Percentiles rank a stretch among this genome's conserved stretches.
These are phyloP conservation scores for Cladosporium halotolerans DNA, from an alignment of 2,329 filamentous ascomycete genomes.

Conservation along the genomic window DNA sequence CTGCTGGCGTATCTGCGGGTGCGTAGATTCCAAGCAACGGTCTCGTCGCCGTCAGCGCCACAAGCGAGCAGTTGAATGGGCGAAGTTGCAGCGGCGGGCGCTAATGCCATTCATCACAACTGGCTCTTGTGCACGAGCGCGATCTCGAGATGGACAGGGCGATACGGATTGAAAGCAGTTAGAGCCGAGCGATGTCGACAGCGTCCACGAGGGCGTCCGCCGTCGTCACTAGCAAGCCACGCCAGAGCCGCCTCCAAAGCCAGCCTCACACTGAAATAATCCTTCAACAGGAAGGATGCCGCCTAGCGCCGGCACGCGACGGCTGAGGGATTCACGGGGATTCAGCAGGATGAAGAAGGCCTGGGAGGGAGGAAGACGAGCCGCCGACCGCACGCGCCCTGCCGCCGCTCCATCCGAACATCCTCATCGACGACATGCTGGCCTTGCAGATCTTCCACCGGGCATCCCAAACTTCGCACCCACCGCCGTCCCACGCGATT, in stretches of 20 bases:
- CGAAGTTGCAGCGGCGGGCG: too few species aligned
- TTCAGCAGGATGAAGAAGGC: slow-evolving; percentile 7
- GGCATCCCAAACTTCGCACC: too few species aligned
- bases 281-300: not conserved
- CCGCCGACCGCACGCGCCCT: slow-evolving; percentile 1
- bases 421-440: not conserved
- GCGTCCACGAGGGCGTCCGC: too few species aligned
- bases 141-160: too few species aligned
- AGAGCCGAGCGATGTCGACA: too few species aligned
- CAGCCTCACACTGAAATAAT: not conserved
- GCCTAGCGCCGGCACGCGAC: slow-evolving; percentile 6
- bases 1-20: slow-evolving; percentile 4
- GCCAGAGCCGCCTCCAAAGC: too few species aligned
- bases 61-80: not conserved
- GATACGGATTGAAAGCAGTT: too few species aligned
- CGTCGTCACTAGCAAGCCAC: too few species aligned
- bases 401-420: slow-evolving; percentile 1
- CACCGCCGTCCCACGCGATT: too few species aligned
- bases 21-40: slow-evolving; percentile 2
- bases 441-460: not conserved
- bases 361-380: not conserved
- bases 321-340: slow-evolving; percentile 7
- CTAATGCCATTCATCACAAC: too few species aligned
- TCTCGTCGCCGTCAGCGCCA: slow-evolving; percentile 1
- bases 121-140: too few species aligned